These are phyloP conservation scores for Magnolia sinica DNA, from an alignment of 164 flowering plant genomes.

Conservation along the genomic window DNA sequence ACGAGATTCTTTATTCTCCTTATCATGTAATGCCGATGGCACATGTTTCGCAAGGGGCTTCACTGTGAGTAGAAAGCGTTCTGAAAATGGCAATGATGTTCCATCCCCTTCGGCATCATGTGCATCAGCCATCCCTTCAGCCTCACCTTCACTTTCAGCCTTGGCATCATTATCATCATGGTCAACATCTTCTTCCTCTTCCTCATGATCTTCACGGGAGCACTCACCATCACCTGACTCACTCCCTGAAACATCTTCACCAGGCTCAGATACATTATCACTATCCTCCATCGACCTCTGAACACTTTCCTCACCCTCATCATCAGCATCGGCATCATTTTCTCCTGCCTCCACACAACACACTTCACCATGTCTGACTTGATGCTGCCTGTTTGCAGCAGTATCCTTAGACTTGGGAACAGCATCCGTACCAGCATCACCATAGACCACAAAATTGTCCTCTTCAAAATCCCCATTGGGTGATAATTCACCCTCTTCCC, in stretches of 20 bases:
- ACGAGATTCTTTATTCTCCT: conserved; percentile 40
- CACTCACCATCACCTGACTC: conserved; percentile 84
- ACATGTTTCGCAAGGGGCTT: conserved; percentile 79
- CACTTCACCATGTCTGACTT: conserved; percentile 34
- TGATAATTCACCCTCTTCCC: conserved; percentile 95
- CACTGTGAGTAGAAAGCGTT: conserved; percentile 52
- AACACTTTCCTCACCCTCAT: conserved; percentile 81
- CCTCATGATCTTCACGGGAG: conserved; percentile 71
- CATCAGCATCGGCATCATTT: conserved; percentile 75
- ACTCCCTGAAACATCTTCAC: conserved; percentile 72
- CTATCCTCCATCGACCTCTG: conserved; percentile 78
- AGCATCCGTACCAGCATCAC: conserved; percentile 37
- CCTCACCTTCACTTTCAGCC: conserved; percentile 95
- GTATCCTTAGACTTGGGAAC: conserved; percentile 38
- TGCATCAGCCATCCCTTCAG: conserved; percentile 80
- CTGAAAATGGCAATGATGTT: conserved; percentile 48
- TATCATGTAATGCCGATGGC: conserved; percentile 37
- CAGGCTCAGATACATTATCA: conserved; percentile 80
- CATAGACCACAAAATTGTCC: conserved; percentile 59
- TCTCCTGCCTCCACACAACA: conserved; percentile 47
- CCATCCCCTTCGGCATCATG: conserved; percentile 77
- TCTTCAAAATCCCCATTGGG: conserved; percentile 80
- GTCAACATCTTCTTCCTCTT: conserved; percentile 52
- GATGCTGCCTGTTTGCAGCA: conserved; percentile 40
- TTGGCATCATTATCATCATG: conserved; percentile 60